A percentile compares a stretch with the other conserved stretches of the same genome.
These are phyloP conservation scores for Fusarium xylarioides DNA, from an alignment of 2,329 filamentous ascomycete species.

Conservation along the genomic window DNA sequence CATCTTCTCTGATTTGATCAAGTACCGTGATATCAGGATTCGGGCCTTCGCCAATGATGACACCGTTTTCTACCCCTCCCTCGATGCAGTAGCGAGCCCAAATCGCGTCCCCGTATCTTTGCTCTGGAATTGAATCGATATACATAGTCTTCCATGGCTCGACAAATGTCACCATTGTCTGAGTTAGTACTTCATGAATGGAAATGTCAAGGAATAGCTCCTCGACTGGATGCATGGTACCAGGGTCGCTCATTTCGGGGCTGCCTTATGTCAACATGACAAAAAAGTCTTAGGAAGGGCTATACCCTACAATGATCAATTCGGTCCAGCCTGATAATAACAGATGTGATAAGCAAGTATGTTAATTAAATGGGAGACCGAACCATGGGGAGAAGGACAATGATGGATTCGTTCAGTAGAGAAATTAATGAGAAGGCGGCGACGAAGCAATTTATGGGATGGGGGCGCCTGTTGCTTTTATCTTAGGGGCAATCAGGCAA, in stretches of 20 bases:
- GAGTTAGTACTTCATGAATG: neutral
- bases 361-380: neutral
- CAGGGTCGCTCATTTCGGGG: neutral
- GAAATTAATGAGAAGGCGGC: neutral
- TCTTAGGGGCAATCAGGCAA: neutral
- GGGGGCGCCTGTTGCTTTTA: neutral
- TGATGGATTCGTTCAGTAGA: neutral
- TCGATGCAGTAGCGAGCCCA: neutral
- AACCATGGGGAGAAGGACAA: neutral
- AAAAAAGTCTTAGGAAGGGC: fast-evolving
- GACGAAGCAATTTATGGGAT: neutral
- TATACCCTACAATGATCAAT: neutral
- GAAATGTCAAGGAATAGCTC: neutral
- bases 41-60: neutral
- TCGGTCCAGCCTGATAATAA: neutral
- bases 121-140: neutral
- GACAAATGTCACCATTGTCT: neutral
- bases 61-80: neutral
- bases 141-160: neutral
- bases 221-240: neutral
- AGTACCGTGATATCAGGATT: neutral
- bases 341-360: neutral
- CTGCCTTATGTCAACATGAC: neutral
- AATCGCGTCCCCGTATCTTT: neutral
- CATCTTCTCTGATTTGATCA: neutral